Evolutionary conservation across 495 filamentous ascomycete species (phyloP).

Genomic region (Tetracladium marchalianum): DNA sequence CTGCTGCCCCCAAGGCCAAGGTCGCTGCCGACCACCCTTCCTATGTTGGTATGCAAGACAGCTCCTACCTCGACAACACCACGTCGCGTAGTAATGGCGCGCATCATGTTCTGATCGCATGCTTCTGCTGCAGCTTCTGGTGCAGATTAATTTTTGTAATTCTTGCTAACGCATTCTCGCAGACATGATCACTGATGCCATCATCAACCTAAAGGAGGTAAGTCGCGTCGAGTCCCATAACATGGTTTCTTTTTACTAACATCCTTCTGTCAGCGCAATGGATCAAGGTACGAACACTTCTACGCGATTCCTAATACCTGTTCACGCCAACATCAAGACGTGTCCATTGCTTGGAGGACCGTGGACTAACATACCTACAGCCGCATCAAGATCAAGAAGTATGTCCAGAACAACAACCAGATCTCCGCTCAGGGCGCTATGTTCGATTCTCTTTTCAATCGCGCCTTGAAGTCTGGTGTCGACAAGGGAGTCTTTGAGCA

Average conservation of each 20-base stretch:
- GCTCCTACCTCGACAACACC: constrained; percentile 9
- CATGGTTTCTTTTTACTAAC: constrained; percentile 6
- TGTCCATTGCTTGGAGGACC: constrained; percentile 8
- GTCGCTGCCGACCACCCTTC: constrained; percentile 14
- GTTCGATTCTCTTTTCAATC: constrained; percentile 92
- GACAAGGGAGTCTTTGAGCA: constrained; percentile 84
- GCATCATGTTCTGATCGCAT: constrained; percentile 10
- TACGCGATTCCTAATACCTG: constrained; percentile 1
- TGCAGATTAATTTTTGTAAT: constrained; percentile 1
- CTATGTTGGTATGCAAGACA: constrained; percentile 13
- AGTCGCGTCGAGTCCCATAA: constrained; percentile 25
- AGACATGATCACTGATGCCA: constrained; percentile 58
- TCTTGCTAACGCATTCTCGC: constrained; percentile 31
- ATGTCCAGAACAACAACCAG: constrained; percentile 92
- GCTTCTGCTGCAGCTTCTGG: constrained; percentile 3
- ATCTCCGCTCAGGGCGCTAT: constrained; percentile 57
- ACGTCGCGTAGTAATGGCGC: constrained; percentile 8
- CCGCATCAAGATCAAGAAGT: constrained; percentile 96
- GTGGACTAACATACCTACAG: constrained; percentile 33
- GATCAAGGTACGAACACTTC: constrained; percentile 58
- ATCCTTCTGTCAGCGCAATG: constrained; percentile 21
- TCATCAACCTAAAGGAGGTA: constrained; percentile 42
- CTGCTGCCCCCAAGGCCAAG: constrained; percentile 13
- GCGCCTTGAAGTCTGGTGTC: constrained; percentile 78
- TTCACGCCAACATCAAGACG: constrained; percentile 3